A percentile compares a stretch with the other conserved stretches of the same genome.
Conservation (phyloP, 2,329 filamentous ascomycete species). For the Colletotrichum sp. region DNA sequence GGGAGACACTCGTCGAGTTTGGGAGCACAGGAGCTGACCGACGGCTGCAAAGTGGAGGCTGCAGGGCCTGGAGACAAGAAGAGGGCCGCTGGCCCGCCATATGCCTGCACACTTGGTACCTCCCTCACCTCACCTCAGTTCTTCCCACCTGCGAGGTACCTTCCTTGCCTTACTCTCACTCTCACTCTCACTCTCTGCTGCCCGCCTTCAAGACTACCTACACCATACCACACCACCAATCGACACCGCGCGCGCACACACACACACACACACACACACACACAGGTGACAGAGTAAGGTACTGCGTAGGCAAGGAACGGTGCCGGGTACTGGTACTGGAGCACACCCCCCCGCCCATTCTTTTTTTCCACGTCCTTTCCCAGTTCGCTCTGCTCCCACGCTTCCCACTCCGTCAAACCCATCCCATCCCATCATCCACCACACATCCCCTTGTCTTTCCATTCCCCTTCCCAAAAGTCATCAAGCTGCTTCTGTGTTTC, state of each 20-base stretch:
- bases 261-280: background rate
- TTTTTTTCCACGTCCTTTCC: background rate
- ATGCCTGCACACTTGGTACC: background rate
- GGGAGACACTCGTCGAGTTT: background rate
- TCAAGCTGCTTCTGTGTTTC: background rate
- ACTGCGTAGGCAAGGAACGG: background rate
- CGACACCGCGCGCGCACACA: background rate
- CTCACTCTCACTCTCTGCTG: background rate
- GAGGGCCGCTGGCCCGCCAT: background rate
- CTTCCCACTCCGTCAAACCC: background rate
- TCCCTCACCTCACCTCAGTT: background rate
- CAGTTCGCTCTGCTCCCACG: background rate
- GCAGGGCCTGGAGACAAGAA: conserved; percentile 5
- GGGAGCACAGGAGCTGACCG: background rate
- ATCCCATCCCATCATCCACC: background rate
- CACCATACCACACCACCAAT: background rate
- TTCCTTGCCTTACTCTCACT: background rate
- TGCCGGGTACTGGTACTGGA: background rate
- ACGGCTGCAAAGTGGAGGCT: background rate
- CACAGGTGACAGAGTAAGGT: background rate
- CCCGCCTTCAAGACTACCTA: background rate
- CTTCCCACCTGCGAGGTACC: background rate
- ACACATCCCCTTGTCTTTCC: background rate
- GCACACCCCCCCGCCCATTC: background rate
- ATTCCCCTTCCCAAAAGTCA: background rate